Evolutionary conservation across 1,284 basidiomycete species (phyloP).

Genomic region (Ustilago crameri): DNA sequence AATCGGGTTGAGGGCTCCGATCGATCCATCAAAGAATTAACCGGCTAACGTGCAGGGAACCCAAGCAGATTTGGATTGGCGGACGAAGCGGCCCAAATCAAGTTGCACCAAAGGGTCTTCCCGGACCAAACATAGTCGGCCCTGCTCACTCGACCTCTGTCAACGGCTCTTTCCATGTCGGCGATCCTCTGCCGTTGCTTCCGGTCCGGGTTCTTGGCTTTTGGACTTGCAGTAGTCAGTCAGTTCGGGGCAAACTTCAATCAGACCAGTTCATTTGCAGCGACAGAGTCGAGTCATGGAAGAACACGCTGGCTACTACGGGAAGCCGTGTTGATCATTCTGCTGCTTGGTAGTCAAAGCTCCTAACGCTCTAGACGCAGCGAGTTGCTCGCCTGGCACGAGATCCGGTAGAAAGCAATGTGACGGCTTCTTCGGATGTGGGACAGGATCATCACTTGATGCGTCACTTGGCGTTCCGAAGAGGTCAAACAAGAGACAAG

Average conservation of each 20-base stretch:
- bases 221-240: background rate
- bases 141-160: background rate
- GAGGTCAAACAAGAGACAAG: no score
- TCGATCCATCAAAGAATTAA: background rate
- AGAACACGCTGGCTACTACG: no score
- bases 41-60: constrained; percentile 4
- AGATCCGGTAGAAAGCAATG: no score
- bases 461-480: no score
- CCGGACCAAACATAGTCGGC: constrained; percentile 6
- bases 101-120: constrained; percentile 1
- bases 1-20: background rate
- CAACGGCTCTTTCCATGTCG: constrained; percentile 16
- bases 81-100: constrained; percentile 27
- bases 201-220: constrained; percentile 3
- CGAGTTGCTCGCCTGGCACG: no score
- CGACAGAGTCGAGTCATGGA: no score
- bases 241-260: background rate
- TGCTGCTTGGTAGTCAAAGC: no score
- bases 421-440: no score
- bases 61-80: constrained; percentile 11
- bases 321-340: no score
- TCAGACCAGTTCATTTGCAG: no score
- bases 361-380: no score
- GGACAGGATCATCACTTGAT: no score
- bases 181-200: constrained; percentile 6